Evolutionary conservation across 78 protist genomes (phyloP).

Genomic region (Dictyostelium discoideum): DNA sequence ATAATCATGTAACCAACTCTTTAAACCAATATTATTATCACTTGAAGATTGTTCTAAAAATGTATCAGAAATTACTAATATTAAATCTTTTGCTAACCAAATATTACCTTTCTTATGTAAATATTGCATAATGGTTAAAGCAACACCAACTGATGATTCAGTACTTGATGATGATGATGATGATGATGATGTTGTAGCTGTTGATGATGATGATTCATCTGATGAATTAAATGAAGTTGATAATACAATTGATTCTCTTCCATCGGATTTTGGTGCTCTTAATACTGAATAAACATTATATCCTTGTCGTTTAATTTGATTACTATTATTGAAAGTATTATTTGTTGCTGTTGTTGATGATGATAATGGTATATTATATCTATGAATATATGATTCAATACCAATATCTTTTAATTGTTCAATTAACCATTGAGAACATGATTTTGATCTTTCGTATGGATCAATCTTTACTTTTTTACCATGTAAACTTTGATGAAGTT

Average conservation of each 20-base stretch:
- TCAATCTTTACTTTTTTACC: background rate
- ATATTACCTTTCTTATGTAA: conserved; percentile 17
- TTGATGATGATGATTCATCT: background rate
- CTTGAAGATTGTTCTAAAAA: background rate
- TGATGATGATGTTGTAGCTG: background rate
- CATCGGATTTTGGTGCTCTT: conserved; percentile 79
- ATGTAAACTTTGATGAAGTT: background rate
- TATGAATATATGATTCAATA: conserved; percentile 36
- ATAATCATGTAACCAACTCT: conserved; percentile 52
- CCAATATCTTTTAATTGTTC: conserved; percentile 23
- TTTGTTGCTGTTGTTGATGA: background rate
- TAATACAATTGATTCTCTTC: conserved; percentile 63
- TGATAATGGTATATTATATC: background rate
- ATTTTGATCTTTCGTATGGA: background rate
- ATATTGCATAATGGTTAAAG: conserved; percentile 1
- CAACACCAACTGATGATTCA: conserved; percentile 10
- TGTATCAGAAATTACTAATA: conserved; percentile 38
- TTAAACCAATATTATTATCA: conserved; percentile 20
- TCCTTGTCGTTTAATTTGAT: conserved; percentile 10
- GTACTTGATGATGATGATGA: background rate
- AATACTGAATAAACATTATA: conserved; percentile 68
- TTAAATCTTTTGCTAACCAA: conserved; percentile 84
- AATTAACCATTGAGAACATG: conserved; percentile 34
- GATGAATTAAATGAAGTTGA: conserved; percentile 23
- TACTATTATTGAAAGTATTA: background rate